Evolutionary conservation across 1,139 yeast species (phyloP), one percentile per base, ranked within the genome.

Genomic region (Nakaseomyces kungkrabaensis): DNA sequence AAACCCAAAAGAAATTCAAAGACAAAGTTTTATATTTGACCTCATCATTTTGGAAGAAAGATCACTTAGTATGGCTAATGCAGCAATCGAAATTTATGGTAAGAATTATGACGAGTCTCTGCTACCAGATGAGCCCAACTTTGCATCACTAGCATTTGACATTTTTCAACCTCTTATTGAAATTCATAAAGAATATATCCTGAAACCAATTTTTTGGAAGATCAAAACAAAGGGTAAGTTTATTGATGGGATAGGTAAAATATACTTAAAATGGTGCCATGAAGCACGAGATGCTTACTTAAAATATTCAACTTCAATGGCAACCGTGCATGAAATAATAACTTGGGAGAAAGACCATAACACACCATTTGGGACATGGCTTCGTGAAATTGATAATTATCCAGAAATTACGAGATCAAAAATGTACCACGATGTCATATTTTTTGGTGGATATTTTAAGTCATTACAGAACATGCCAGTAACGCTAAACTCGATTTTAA

Each of bases 21-120:
- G 82, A 38, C 96, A 88, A 62, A 83, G 87, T 48, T 80, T 82
- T 47, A 77, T 87, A 5, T 90, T 85, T 65, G 96, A 88, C 62
- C 68, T 87, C 45, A 77, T 88, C 36, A 74, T 82, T 51, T 78
- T 82, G 48, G 96, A 87, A 56, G 89, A 84, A 57, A 77, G 80
- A n/a, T 85, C 84, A 52, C 75, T 86, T 31, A 80, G 78, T 50
- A 76, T 88, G 60, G 82, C 90, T 3, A 73, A 75, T 55, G 79
- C 85, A 6, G 82, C 86, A 52, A 72, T 84, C 3, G 77, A 78
- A 57, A 72, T 81, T 57, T 68, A 81, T 71, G 72, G 84, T 47
- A 71, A 70, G 52, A 58, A 74, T 52, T 67, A 75, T 63, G 58
- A 66, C 10, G 73, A 78, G 1, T 68, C 70, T 11, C 59, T 78